Base-by-base conservation (phyloP, 495 filamentous ascomycete genomes). In the Penicillium paxilli region DNA sequence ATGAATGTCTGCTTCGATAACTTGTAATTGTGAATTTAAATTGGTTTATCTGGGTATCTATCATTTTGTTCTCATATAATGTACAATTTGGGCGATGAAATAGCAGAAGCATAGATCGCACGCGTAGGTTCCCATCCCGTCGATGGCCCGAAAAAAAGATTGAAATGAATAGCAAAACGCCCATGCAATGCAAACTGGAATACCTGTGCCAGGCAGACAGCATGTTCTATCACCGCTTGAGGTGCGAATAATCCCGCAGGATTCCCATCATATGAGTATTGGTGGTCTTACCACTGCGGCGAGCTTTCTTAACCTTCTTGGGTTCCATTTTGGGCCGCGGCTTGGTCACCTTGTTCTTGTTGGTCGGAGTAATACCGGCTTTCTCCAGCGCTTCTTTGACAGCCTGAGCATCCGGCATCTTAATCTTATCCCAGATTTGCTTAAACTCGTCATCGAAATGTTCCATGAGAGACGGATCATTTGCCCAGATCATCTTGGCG, bases 201-300 rank as follows among this genome's bases (percentile, higher is more conserved):
- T 19, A 19, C 40, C 40, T 7, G 5, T 22, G 40, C 25, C 26
- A 46, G 23, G 44, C 9, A 14, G 21, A 5, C 44, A 14, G 44
- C 10, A 46, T 46, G 32, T 35, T 38, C 47, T 30, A 52, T 66
- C 55, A 78, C 40, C 72, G 70, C 66, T 83, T 83, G 54, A 81
- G 68, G 68, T 87, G 80, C 25, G 85, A 87, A 56, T 91, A 95
- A 64, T 96, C 92, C 72, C 88, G 86, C 54, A 98, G 74, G 41
- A 98, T 82, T 57, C 88, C 85, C 62, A 79, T 80, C 94, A 98
- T 96, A 67, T 98, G 94, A 26, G 83, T 86, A 65, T 98, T 98
- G 44, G 92, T 96, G 35, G 87, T 87, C 80, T 91, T 95, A 22
- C 88, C 90, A 52, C 86, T 84, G 55, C 83, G 84, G 47, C 90